These are phyloP conservation scores for Mycena haematopus DNA, from an alignment of 768 basidiomycete species.

Conservation along the genomic window DNA sequence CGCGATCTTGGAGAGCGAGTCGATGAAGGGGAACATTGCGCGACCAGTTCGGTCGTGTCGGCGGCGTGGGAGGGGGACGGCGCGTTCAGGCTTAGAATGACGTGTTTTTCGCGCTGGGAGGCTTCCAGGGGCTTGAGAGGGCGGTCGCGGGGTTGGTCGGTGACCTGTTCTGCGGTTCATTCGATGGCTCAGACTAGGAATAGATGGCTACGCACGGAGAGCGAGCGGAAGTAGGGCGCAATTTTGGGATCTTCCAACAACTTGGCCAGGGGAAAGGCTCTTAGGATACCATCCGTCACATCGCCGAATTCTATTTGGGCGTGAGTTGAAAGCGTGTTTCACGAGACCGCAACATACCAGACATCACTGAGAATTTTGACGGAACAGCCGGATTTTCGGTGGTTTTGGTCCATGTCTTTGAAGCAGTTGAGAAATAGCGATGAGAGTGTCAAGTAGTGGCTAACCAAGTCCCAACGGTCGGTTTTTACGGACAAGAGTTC, in stretches of 20 bases:
- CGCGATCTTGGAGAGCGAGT: constrained; percentile 61
- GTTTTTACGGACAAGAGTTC: constrained; percentile 73
- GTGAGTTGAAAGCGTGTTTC: constrained; percentile 10
- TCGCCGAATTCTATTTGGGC: constrained; percentile 75
- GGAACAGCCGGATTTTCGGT: constrained; percentile 70
- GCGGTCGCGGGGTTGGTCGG: constrained; percentile 83
- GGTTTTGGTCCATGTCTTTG: constrained; percentile 83
- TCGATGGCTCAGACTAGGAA: constrained; percentile 14
- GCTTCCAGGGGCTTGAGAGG: constrained; percentile 60
- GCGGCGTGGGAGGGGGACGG: constrained; percentile 56
- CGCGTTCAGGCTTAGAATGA: constrained; percentile 69
- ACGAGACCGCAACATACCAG: constrained; percentile 48
- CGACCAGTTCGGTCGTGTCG: constrained; percentile 65
- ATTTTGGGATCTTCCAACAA: constrained; percentile 70
- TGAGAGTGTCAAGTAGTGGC: constrained; percentile 31
- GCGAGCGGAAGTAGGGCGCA: constrained; percentile 81
- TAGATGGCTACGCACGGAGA: constrained; percentile 62
- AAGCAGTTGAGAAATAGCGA: constrained; percentile 7
- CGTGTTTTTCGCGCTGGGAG: constrained; percentile 68
- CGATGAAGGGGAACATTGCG: constrained; percentile 79
- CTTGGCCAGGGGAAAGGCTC: constrained; percentile 59
- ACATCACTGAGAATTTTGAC: constrained; percentile 72
- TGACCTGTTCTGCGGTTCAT: constrained; percentile 53
- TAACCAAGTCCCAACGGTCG: constrained; percentile 85
- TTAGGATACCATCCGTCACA: constrained; percentile 79